Percentiles rank a stretch among this genome's conserved stretches.
Evolutionary conservation across 2,329 filamentous ascomycete species (phyloP).

Genomic region (Fusarium metavorans): DNA sequence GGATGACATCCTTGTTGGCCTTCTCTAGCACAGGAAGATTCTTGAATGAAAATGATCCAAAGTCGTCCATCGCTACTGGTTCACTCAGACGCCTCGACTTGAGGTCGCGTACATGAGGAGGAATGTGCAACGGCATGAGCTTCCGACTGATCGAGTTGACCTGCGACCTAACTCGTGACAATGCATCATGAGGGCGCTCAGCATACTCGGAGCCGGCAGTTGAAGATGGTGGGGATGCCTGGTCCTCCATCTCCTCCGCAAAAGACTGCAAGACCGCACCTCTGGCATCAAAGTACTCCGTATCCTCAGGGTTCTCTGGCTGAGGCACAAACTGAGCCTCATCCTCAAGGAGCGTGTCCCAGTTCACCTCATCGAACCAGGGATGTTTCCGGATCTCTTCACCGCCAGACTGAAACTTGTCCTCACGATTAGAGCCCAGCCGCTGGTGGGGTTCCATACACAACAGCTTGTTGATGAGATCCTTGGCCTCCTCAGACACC

Average conservation of each 20-base stretch:
- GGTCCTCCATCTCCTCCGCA: constrained; percentile 93
- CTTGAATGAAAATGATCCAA: constrained; percentile 97
- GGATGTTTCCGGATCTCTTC: constrained; percentile 90
- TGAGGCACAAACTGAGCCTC: constrained; percentile 96
- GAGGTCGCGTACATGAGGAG: constrained; percentile 92
- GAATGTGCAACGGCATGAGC: constrained; percentile 95
- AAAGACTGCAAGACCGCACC: constrained; percentile 94
- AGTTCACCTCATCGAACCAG: constrained; percentile 90
- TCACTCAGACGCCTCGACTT: constrained; percentile 91
- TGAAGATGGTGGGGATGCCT: constrained; percentile 77
- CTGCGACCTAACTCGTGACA: constrained; percentile 89
- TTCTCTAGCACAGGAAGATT: constrained; percentile 96
- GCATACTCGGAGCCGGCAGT: constrained; percentile 80
- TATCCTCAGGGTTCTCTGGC: constrained; percentile 94
- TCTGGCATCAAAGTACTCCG: constrained; percentile 94
- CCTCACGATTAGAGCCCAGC: constrained; percentile 86
- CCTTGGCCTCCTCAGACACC: constrained; percentile 88
- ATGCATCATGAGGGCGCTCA: constrained; percentile 92
- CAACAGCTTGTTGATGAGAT: constrained; percentile 92
- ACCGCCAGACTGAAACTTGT: constrained; percentile 85
- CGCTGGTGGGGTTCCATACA: constrained; percentile 85
- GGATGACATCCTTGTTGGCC: constrained; percentile 98
- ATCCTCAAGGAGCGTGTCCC: constrained; percentile 92
- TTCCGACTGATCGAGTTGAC: constrained; percentile 88
- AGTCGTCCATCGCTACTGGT: constrained; percentile 89